A percentile compares a stretch with the other conserved stretches of the same genome.
Evolutionary conservation across 768 basidiomycete species (phyloP).

Genomic region (Xerocomus potaroensis): DNA sequence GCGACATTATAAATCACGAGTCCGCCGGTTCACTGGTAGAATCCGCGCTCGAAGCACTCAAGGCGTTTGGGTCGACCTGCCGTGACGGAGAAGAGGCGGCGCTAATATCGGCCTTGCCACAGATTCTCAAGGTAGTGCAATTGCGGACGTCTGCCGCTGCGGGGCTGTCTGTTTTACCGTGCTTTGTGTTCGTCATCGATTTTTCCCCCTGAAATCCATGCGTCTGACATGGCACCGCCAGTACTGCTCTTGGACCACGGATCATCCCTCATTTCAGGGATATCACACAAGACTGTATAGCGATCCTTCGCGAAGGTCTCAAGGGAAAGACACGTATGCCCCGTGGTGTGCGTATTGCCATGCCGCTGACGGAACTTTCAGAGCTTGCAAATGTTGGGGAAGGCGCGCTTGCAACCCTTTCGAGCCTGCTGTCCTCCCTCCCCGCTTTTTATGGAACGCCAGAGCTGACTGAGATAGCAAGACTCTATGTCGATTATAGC

Average conservation of each 20-base stretch:
- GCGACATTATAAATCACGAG: constrained; percentile 42
- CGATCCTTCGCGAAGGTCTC: constrained; percentile 41
- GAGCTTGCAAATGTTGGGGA: constrained; percentile 31
- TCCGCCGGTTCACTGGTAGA: constrained; percentile 37
- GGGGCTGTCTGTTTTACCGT: constrained; percentile 53
- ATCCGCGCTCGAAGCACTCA: constrained; percentile 58
- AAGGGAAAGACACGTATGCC: constrained; percentile 32
- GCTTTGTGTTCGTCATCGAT: constrained; percentile 51
- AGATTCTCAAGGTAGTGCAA: constrained; percentile 47
- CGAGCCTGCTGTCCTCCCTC: constrained; percentile 65
- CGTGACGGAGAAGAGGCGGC: constrained; percentile 62
- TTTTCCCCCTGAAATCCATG: neutral
- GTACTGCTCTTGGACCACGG: constrained; percentile 76
- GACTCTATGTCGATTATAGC: constrained; percentile 50
- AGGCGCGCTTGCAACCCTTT: constrained; percentile 49
- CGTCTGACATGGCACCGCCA: constrained; percentile 29
- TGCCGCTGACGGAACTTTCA: constrained; percentile 10
- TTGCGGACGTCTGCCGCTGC: constrained; percentile 33
- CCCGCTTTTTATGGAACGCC: constrained; percentile 75
- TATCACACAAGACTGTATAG: constrained; percentile 56
- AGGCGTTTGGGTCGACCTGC: constrained; percentile 53
- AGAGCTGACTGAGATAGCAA: constrained; percentile 55
- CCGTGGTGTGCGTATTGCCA: neutral
- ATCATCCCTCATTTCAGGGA: constrained; percentile 81
- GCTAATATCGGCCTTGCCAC: constrained; percentile 56